Base-by-base conservation (phyloP, 345 rosid species). In the Toxicodendron radicans region DNA sequence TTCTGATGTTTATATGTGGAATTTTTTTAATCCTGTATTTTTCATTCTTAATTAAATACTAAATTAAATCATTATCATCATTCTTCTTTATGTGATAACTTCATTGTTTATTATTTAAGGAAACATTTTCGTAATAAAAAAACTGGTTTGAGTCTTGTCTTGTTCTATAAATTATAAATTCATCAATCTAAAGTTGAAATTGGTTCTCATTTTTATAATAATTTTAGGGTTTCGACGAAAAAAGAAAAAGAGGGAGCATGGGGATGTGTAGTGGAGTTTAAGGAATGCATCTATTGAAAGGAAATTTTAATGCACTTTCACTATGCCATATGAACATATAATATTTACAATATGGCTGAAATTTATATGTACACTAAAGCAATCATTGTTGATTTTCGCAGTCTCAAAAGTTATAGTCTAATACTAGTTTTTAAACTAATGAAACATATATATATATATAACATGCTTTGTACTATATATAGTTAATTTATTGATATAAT, bases 341-440 rank as follows among this genome's bases (percentile, higher is more conserved):
- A 24, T 2, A 32, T 49, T 18, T 20, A 64, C 21, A 51, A 30
- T 20, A 16, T 32, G 27, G 30, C 17, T 68, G 45, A 33, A 68
- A 68, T 33, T 45, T 23, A 20, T 18, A 4, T 21, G 57, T 10
- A 32, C 21, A 65, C 6, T 43, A 35, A 46, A 64, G 24, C 38
- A 69, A 78, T 63, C 56, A 69, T 57, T 63, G 51, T 56, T 49
- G 43, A 73, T 73, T 57, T 71, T 66, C 72, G 8, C 43, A 7
- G 18, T 64, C 61, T 63, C 49, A 49, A 69, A 74, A 69, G 66
- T 35, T 48, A 11, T 45, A 35, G 35, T 59, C 30, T 38, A 58
- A 65, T 71, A 38, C 63, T 24, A 52, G 33, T 27, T 72, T 24
- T 59, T 63, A 78, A 68, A 68, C 6, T 38, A 7, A 38, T 38